Evolutionary conservation across 176 grass and related monocot species (phyloP).

Genomic region (Aechmea fasciata): DNA sequence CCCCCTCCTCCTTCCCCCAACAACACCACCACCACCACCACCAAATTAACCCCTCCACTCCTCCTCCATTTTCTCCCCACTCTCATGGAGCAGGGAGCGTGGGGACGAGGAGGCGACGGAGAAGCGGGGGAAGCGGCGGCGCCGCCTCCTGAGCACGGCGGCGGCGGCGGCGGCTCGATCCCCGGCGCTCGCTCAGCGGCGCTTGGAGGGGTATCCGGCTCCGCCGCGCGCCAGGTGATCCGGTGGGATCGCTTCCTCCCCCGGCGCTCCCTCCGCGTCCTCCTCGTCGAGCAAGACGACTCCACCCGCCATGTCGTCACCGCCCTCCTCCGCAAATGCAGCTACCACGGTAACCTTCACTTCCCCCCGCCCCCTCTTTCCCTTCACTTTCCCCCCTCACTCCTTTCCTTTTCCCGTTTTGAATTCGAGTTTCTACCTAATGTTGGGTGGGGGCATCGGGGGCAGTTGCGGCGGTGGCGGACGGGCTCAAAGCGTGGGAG

Average conservation of each 20-base stretch:
- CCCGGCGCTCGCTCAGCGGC: background rate
- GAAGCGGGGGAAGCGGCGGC: conserved; percentile 13
- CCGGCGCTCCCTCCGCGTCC: conserved; percentile 58
- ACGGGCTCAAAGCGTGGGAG: conserved; percentile 91
- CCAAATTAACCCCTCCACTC: background rate
- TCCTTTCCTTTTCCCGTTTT: background rate
- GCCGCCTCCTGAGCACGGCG: background rate
- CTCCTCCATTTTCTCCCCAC: background rate
- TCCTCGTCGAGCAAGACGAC: conserved; percentile 94
- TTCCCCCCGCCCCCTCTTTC: background rate
- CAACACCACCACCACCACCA: background rate
- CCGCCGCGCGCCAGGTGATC: conserved; percentile 21
- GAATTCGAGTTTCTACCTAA: background rate
- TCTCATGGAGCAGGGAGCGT: conserved; percentile 40
- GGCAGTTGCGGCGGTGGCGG: conserved; percentile 59
- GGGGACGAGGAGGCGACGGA: conserved; percentile 14
- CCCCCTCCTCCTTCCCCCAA: conserved; percentile 6
- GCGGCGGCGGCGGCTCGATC: background rate
- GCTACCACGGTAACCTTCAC: conserved; percentile 60
- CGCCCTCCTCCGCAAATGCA: conserved; percentile 93
- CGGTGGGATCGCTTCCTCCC: conserved; percentile 85
- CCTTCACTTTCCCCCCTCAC: background rate
- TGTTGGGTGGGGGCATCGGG: background rate
- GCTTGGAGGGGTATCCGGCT: background rate
- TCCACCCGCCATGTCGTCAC: conserved; percentile 87